Base-by-base conservation (phyloP, 257 asterid species). In the Primulina eburnea region DNA sequence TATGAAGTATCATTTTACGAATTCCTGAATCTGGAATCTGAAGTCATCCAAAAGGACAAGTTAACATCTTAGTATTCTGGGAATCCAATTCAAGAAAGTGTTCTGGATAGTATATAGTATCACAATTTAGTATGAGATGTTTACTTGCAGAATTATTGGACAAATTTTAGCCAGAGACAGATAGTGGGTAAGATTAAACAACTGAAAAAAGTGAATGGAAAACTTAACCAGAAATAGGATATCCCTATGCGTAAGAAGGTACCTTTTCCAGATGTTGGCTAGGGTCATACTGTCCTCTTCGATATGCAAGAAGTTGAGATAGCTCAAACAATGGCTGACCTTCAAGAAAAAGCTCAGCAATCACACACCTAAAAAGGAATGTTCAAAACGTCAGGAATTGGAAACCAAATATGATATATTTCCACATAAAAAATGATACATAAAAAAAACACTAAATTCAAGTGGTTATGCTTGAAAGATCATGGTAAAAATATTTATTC, bases 221-320 rank as follows among this genome's bases (percentile, higher is more conserved):
- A 68, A 66, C 34, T 67, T 66, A 24, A 30, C 30, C 18, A 63
- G 32, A 26, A 38, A 70, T 32, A 65, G 59, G 1, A 16, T 37
- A 16, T 37, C 43, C 62, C 29, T 32, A 20, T 71, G 69, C 65
- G 67, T 35, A 47, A 56, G 74, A 78, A 69, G 61, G 63, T 69
- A 91, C 99, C 93, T 94, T 94, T 74, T 94, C 99, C 60, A 94
- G 89, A 88, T 82, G 92, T 77, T 89, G 97, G 84, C 92, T 87
- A 70, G 99, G 99, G 88, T 94, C 99, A 73, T 83, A 88, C 81
- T 94, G 97, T 67, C 99, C 99, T 88, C 99, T 88, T 69, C 99
- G 92, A 81, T 94, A 94, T 29, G 99, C 89, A 80, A 91, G 99
- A 75, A 94, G 83, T 73, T 94, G 99, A 74, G 99, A 89, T 81